These are phyloP conservation scores for Dactylis glomerata DNA, from an alignment of 176 grass and related monocot species.

Conservation along the genomic window DNA sequence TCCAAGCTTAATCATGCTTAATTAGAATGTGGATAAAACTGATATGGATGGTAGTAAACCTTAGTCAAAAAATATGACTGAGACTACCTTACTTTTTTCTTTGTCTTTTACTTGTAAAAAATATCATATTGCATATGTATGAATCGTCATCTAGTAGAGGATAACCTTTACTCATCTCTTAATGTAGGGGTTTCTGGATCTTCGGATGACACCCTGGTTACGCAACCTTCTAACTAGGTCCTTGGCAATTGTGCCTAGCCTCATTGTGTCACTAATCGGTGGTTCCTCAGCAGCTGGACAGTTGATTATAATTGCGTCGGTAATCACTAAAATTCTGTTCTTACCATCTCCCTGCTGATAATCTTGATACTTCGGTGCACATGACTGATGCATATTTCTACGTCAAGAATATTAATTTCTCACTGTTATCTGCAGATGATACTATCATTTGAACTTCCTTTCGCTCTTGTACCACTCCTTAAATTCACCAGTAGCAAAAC, in stretches of 20 bases:
- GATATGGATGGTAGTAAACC: neutral
- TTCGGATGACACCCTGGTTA: constrained; percentile 86
- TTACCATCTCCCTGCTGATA: neutral
- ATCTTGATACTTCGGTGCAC: neutral
- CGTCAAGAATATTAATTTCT: neutral
- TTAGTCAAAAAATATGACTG: neutral
- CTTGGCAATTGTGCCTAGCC: constrained; percentile 91
- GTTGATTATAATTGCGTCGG: constrained; percentile 98
- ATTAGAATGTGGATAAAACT: neutral
- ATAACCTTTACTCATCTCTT: constrained; percentile 6
- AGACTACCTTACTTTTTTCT: neutral
- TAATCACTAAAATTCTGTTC: too few relatives aligned
- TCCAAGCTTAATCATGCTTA: neutral
- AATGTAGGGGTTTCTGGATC: constrained; percentile 86
- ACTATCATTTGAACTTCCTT: constrained; percentile 95
- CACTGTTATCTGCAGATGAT: constrained; percentile 71
- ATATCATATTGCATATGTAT: neutral
- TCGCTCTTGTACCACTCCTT: constrained; percentile 86
- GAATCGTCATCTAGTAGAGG: neutral
- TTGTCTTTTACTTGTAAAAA: neutral
- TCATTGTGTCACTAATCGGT: constrained; percentile 83
- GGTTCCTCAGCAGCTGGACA: constrained; percentile 89
- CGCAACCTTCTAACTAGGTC: constrained; percentile 88
- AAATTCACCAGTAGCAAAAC: constrained; percentile 94
- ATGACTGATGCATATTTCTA: too few relatives aligned